A percentile compares a stretch with the other conserved stretches of the same genome.
Evolutionary conservation across 192 early-diverging fungal species (phyloP).

Genomic region (Cladochytrium replicatum): DNA sequence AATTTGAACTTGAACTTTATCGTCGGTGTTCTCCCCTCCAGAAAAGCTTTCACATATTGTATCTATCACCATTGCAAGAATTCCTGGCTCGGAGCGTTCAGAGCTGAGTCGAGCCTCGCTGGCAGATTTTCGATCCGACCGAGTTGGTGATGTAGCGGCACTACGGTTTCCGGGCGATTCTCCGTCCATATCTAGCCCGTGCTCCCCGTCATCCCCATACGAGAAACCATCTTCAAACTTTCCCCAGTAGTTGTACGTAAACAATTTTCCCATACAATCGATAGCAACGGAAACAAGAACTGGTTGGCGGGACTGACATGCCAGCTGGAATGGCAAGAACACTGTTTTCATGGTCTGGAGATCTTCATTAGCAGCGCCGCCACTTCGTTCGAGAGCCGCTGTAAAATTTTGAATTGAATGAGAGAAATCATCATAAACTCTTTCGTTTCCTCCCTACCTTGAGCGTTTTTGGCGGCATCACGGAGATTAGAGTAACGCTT

Average conservation of each 20-base stretch:
- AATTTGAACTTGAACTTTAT: constrained; percentile 83
- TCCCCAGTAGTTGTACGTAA: constrained; percentile 54
- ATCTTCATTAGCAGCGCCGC: too few relatives aligned
- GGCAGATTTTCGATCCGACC: background rate
- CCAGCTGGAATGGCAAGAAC: constrained; percentile 60
- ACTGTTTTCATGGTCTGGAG: constrained; percentile 32
- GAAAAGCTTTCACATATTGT: constrained; percentile 66
- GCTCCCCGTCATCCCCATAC: background rate
- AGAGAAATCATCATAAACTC: constrained; percentile 4
- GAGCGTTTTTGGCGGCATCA: constrained; percentile 27
- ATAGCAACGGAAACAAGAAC: constrained; percentile 56
- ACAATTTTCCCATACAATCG: constrained; percentile 71
- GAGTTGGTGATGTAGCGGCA: constrained; percentile 2
- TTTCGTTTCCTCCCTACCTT: constrained; percentile 19
- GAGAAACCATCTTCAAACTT: constrained; percentile 21
- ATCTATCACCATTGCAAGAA: constrained; percentile 60
- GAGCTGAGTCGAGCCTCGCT: constrained; percentile 5
- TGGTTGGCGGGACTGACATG: constrained; percentile 57
- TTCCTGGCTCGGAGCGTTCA: too few relatives aligned
- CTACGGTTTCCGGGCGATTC: constrained; percentile 18
- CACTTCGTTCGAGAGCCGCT: too few relatives aligned
- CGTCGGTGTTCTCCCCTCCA: constrained; percentile 66
- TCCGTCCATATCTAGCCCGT: constrained; percentile 10
- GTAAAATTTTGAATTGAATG: too few relatives aligned
- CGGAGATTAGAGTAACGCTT: constrained; percentile 28